Percentiles rank a stretch among this genome's conserved stretches.
Evolutionary conservation across 495 filamentous ascomycete species (phyloP).

Genomic region (Tuber calosporum): DNA sequence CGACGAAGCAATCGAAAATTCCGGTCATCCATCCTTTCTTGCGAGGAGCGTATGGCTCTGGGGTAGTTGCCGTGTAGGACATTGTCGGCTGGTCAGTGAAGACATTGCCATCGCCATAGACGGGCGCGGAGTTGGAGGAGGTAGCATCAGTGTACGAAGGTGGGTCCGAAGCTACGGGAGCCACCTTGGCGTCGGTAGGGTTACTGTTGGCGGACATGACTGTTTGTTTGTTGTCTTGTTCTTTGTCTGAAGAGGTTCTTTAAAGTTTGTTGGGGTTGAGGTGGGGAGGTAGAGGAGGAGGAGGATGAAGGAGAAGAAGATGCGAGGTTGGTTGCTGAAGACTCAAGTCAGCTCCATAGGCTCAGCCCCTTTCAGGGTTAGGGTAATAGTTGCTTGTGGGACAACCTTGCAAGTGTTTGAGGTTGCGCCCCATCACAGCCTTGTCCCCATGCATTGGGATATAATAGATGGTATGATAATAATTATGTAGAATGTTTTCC

Average conservation of each 20-base stretch:
- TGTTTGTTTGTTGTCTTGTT: background rate
- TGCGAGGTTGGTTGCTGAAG: background rate
- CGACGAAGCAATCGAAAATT: slow-evolving; percentile 37
- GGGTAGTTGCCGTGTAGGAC: slow-evolving; percentile 26
- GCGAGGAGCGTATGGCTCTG: slow-evolving; percentile 33
- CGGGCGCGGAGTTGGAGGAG: slow-evolving; percentile 23
- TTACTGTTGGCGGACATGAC: slow-evolving; percentile 12
- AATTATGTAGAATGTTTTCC: background rate
- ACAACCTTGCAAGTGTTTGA: background rate
- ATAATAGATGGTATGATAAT: too few species aligned
- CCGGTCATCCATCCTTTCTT: slow-evolving; percentile 36
- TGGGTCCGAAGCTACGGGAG: slow-evolving; percentile 30
- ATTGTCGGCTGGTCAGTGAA: slow-evolving; percentile 40
- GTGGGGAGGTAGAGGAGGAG: background rate
- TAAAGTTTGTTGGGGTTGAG: background rate
- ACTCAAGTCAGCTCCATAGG: background rate
- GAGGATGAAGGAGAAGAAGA: background rate
- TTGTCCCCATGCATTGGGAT: background rate
- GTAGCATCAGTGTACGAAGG: slow-evolving; percentile 38
- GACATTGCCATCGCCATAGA: slow-evolving; percentile 40
- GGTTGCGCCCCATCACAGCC: background rate
- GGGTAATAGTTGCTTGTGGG: background rate
- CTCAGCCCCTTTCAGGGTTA: slow-evolving; percentile 3
- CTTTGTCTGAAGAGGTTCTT: background rate
- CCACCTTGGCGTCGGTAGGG: slow-evolving; percentile 27